Evolutionary conservation across 768 basidiomycete genomes (phyloP).

Genomic region (Podaxis sp.): DNA sequence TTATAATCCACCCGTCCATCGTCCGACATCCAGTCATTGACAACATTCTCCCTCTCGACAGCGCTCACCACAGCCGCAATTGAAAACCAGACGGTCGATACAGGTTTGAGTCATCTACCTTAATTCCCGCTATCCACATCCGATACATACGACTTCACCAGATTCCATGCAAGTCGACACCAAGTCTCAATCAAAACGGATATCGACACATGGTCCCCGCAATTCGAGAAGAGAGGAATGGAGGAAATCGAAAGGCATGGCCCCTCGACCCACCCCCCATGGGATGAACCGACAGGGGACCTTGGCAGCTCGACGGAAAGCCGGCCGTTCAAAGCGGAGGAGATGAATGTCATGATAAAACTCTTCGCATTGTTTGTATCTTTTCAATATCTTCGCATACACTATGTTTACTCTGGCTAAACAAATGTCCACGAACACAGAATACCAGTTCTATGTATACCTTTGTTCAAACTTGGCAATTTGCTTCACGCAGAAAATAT

Average conservation of each 20-base stretch:
- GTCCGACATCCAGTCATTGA: conserved; percentile 30
- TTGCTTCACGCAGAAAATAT: conserved; percentile 7
- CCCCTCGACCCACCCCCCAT: conserved; percentile 40
- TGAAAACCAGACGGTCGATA: conserved; percentile 18
- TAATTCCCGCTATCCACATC: background rate
- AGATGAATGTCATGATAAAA: conserved; percentile 36
- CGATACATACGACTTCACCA: conserved; percentile 15
- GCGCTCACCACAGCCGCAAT: conserved; percentile 22
- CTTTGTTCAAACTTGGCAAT: background rate
- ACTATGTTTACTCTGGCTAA: background rate
- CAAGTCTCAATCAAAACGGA: conserved; percentile 25
- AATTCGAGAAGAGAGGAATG: conserved; percentile 76
- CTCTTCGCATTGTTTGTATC: conserved; percentile 3
- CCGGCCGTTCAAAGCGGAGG: conserved; percentile 68
- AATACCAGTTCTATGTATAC: background rate
- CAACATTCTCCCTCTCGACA: conserved; percentile 34
- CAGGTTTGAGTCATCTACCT: conserved; percentile 25
- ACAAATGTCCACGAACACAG: background rate
- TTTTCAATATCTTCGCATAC: background rate
- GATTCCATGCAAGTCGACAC: conserved; percentile 56
- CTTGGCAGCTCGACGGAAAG: conserved; percentile 54
- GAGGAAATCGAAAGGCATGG: conserved; percentile 75
- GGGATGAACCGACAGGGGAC: conserved; percentile 69
- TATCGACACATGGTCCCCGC: conserved; percentile 84
- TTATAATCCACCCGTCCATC: conserved; percentile 21